Conservation (phyloP, 306 rosid species). For the Crotalaria pallida region DNA sequence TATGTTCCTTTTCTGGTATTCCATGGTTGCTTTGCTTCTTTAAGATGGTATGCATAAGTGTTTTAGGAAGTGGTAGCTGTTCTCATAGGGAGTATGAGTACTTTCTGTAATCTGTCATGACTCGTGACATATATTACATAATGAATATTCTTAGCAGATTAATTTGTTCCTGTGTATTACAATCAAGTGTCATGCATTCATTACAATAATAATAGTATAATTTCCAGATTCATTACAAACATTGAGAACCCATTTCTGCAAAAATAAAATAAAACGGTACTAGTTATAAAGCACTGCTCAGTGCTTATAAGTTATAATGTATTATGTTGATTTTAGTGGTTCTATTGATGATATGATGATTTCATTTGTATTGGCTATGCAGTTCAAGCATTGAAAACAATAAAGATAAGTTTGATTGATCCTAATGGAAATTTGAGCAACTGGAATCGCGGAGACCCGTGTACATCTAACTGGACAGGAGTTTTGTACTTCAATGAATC, state of each 20-base stretch:
- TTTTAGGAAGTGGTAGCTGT: slow-evolving; percentile 16
- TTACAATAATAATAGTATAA: too few relatives aligned
- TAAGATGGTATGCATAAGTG: not conserved
- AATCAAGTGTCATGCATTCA: too few relatives aligned
- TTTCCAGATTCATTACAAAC: too few relatives aligned
- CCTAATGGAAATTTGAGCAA: slow-evolving; percentile 63
- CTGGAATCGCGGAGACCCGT: slow-evolving; percentile 82
- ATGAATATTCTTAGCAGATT: too few relatives aligned
- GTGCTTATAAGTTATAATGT: too few relatives aligned
- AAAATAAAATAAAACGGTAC: too few relatives aligned
- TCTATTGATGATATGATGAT: slow-evolving; percentile 13
- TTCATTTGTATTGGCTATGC: slow-evolving; percentile 33
- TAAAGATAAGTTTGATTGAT: slow-evolving; percentile 54
- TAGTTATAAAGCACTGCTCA: too few relatives aligned
- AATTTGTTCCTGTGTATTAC: too few relatives aligned
- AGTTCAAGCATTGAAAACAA: slow-evolving; percentile 65
- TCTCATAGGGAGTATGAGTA: not conserved
- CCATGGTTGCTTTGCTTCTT: too few relatives aligned
- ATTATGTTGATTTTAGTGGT: slow-evolving; percentile 4
- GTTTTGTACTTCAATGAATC: slow-evolving; percentile 58
- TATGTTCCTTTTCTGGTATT: not conserved
- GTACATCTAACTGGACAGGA: slow-evolving; percentile 70
- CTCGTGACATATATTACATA: too few relatives aligned
- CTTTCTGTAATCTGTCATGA: too few relatives aligned
- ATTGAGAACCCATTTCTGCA: too few relatives aligned